Evolutionary conservation across 1,284 basidiomycete genomes (phyloP).

Genomic region (Polyporus tsugae): DNA sequence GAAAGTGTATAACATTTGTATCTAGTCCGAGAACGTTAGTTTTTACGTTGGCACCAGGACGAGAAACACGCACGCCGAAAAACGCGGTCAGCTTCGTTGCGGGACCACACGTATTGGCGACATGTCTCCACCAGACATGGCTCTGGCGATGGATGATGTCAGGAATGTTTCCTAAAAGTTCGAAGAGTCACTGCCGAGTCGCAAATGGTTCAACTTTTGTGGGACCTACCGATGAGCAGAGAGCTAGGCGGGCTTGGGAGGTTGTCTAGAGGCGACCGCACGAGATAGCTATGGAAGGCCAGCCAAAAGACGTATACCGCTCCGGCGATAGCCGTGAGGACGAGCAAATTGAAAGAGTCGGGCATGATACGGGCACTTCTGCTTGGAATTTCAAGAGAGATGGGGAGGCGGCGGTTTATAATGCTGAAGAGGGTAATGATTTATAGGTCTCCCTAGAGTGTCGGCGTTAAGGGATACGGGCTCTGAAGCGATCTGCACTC

Average conservation of each 20-base stretch:
- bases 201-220: background rate
- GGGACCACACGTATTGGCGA: background rate
- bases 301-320: background rate
- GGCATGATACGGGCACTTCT: background rate
- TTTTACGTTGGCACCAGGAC: background rate
- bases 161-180: background rate
- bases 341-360: background rate
- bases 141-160: background rate
- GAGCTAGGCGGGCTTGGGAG: background rate
- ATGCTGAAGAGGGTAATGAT: background rate
- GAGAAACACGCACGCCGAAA: background rate
- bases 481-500: background rate
- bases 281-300: background rate
- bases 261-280: background rate
- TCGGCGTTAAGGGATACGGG: background rate
- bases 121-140: background rate
- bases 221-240: background rate
- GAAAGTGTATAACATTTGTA: constrained; percentile 24
- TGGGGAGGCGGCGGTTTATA: background rate
- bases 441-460: background rate
- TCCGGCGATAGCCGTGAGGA: background rate
- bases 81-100: background rate
- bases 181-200: background rate
- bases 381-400: background rate
- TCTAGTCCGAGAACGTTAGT: background rate